Evolutionary conservation across 805 yeast species (phyloP), one percentile per base, ranked within the genome.

Genomic region (Zygosaccharomyces lentus): DNA sequence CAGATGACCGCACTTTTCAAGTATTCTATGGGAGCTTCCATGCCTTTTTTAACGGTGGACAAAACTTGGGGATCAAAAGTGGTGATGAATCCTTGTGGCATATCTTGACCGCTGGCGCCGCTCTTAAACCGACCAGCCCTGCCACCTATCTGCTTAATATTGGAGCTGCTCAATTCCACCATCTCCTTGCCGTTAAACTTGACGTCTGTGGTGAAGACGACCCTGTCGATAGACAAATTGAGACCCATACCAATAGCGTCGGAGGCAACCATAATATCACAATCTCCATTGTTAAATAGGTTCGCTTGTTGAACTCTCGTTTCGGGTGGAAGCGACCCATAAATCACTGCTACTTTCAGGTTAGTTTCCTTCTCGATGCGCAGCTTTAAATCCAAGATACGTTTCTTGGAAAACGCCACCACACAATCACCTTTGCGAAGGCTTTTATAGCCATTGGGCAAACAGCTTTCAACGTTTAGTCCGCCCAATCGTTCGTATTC

Each of bases 201-300:
- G 40, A 62, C 62, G 23, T 77, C 69, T 0, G 82, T 74, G 13
- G 84, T 78, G 60, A 93, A 90, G 1, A 93, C 75, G 4, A 93
- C 77, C 49, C 98, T 70, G 48, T 81, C 79, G 53, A 93, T 90
- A 21, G 86, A 82, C 57, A 93, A 71, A 59, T 93, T 93, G 44
- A 93, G 72, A 0, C 99, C 99, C 97, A 93, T 91, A 2, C 99
- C 99, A 51, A 93, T 81, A 0, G 99, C 99, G 69, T 93, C 98
- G 2, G 96, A 86, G 1, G 99, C 98, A 6, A 93, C 86, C 31
- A 93, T 70, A n/a, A 86, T 75, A 57, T 90, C 93, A 51, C 80
- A 84, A 29, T 76, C 75, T 2, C 95, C 91, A n/a, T 61, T 68
- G 60, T 93, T 93, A 65, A 93, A 93, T 38, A 77, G 71, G 24